Conservation (phyloP, 805 yeast genomes). For the Wickerhamomyces xylosicus region DNA sequence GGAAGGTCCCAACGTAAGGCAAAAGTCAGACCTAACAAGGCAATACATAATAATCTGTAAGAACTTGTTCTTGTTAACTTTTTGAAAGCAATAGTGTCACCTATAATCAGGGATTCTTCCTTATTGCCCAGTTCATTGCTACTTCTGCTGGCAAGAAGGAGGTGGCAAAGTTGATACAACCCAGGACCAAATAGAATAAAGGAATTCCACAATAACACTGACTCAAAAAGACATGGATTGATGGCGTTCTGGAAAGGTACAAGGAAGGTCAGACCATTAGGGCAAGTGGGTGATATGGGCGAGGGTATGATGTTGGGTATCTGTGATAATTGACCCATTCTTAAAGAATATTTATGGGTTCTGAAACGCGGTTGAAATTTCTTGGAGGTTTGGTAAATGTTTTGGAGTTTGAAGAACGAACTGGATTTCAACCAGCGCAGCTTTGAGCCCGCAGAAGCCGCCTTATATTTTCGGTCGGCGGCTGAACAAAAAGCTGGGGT, state of each 20-base stretch:
- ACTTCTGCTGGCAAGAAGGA: neutral
- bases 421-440: too few species aligned
- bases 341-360: too few species aligned
- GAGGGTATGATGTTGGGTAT: too few species aligned
- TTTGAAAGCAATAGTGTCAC: conserved; percentile 6
- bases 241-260: conserved; percentile 18
- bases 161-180: conserved; percentile 6
- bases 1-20: neutral
- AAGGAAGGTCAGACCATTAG: conserved; percentile 5
- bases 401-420: too few species aligned
- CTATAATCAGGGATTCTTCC: neutral
- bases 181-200: conserved; percentile 10
- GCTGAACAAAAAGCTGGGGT: too few species aligned
- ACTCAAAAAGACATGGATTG: conserved; percentile 17
- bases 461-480: too few species aligned
- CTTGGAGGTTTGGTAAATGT: too few species aligned
- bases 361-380: too few species aligned
- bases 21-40: conserved; percentile 7
- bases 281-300: conserved; percentile 2
- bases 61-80: conserved; percentile 10
- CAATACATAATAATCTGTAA: conserved; percentile 6
- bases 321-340: too few species aligned
- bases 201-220: conserved; percentile 4
- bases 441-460: too few species aligned
- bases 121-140: too few species aligned